Evolutionary conservation across 106 monocot species (phyloP).

Genomic region (Platanthera zijinensis): DNA sequence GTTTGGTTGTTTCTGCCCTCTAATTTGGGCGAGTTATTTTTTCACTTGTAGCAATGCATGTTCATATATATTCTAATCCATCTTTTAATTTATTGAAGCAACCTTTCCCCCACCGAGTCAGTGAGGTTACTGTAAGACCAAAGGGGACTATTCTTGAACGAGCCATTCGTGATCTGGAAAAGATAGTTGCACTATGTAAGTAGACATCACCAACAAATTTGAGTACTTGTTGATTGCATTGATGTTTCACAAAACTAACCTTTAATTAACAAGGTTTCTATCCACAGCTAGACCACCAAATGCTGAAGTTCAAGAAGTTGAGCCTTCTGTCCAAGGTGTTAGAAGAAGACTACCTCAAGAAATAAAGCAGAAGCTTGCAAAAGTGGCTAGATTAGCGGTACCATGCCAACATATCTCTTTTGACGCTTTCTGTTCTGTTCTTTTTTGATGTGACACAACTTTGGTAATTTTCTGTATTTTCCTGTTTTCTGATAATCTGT

Average conservation of each 20-base stretch:
- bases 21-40: neutral
- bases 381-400: slow-evolving; percentile 98
- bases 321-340: slow-evolving; percentile 47
- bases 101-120: slow-evolving; percentile 23
- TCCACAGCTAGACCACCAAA: slow-evolving; percentile 69
- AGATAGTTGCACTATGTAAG: slow-evolving; percentile 80
- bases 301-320: slow-evolving; percentile 43
- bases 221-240: neutral
- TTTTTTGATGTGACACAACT: neutral
- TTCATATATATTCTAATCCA: neutral
- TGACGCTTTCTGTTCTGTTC: neutral
- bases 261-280: slow-evolving; percentile 8
- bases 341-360: slow-evolving; percentile 90
- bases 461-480: neutral
- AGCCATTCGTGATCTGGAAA: slow-evolving; percentile 84
- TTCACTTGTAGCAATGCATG: neutral
- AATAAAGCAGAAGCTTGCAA: slow-evolving; percentile 87
- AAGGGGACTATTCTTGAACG: slow-evolving; percentile 82
- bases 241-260: neutral
- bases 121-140: slow-evolving; percentile 53
- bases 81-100: slow-evolving; percentile 20
- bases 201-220: neutral
- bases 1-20: neutral
- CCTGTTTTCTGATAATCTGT: neutral
- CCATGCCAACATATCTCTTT: slow-evolving; percentile 8